Conservation (phyloP, 2,329 filamentous ascomycete species). For the Sarocladiaceae sp. region DNA sequence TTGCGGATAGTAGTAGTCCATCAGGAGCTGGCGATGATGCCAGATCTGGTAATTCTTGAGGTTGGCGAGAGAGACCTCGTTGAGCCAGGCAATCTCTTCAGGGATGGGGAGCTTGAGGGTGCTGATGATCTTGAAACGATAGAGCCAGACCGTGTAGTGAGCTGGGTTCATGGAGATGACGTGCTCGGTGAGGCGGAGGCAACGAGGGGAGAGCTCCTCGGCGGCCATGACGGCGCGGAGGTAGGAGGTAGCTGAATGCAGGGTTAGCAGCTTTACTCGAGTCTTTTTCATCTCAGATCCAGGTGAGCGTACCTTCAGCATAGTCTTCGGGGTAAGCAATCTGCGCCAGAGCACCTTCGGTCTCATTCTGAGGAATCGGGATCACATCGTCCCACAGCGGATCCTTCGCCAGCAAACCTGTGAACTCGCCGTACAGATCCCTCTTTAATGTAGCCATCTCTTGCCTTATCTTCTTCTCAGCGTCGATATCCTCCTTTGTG, state of each 20-base stretch:
- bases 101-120: constrained; percentile 57
- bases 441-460: constrained; percentile 45
- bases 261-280: background rate
- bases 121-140: constrained; percentile 74
- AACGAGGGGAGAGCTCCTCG: constrained; percentile 75
- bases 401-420: constrained; percentile 47
- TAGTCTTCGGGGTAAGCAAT: constrained; percentile 92
- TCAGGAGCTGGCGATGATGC: constrained; percentile 63
- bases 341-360: constrained; percentile 75
- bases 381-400: constrained; percentile 78
- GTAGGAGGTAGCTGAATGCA: constrained; percentile 73
- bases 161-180: constrained; percentile 92
- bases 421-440: constrained; percentile 47
- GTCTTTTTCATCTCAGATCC: too few relatives aligned
- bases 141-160: constrained; percentile 98
- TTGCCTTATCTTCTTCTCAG: constrained; percentile 39
- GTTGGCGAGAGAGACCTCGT: constrained; percentile 71
- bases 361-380: constrained; percentile 79
- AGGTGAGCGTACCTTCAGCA: constrained; percentile 64
- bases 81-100: constrained; percentile 80
- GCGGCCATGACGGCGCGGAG: constrained; percentile 87
- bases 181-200: constrained; percentile 75
- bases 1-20: constrained; percentile 50
- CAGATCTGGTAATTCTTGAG: constrained; percentile 99
- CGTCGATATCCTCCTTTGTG: constrained; percentile 33